Evolutionary conservation across 164 flowering plant species (phyloP).

Genomic region (Chimonanthus salicifolius): DNA sequence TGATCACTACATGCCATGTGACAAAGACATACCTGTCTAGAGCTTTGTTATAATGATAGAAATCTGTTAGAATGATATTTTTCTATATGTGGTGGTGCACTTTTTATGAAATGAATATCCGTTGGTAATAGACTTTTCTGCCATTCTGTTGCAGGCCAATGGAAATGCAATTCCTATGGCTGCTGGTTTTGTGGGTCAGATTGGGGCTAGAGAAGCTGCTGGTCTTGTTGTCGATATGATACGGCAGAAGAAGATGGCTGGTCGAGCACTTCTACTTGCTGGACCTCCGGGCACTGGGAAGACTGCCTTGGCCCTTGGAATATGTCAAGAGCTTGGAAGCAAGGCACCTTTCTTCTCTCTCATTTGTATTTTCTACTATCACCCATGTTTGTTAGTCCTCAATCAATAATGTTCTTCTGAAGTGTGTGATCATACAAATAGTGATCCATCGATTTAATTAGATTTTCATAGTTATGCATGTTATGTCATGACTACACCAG

Average conservation of each 20-base stretch:
- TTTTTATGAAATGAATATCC: background rate
- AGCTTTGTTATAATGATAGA: too few relatives aligned
- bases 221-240: slow-evolving; percentile 99
- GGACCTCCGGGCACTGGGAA: slow-evolving; percentile 99
- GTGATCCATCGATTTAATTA: too few relatives aligned
- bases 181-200: slow-evolving; percentile 95
- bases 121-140: background rate
- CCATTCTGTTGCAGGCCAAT: slow-evolving; percentile 40
- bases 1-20: too few relatives aligned
- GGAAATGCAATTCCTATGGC: slow-evolving; percentile 75
- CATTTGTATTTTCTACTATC: background rate
- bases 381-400: background rate
- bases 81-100: too few relatives aligned
- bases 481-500: too few relatives aligned
- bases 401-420: background rate
- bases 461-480: too few relatives aligned
- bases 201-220: slow-evolving; percentile 77
- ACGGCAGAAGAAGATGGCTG: slow-evolving; percentile 92
- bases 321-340: slow-evolving; percentile 95
- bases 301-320: slow-evolving; percentile 94
- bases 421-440: background rate
- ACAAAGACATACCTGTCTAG: too few relatives aligned
- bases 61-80: too few relatives aligned
- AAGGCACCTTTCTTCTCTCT: slow-evolving; percentile 40
- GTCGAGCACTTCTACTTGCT: slow-evolving; percentile 87